Percentiles rank a stretch among this genome's conserved stretches.
Evolutionary conservation across 179 eudicot genomes (phyloP).

Genomic region (Amaranthus tricolor): DNA sequence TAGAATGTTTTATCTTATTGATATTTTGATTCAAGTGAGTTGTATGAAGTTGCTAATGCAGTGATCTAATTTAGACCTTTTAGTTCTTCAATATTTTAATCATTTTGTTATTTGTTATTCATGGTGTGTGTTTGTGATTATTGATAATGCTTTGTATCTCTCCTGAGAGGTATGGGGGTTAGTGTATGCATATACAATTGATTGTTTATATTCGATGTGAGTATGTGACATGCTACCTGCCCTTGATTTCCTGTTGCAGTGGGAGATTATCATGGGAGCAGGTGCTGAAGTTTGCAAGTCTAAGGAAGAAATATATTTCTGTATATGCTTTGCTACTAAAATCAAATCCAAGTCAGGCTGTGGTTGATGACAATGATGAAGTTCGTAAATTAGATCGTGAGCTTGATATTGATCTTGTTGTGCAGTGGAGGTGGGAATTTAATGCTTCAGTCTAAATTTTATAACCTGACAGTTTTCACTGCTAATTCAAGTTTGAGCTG

Average conservation of each 20-base stretch:
- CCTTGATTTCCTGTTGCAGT: conserved; percentile 46
- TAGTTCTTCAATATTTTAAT: not conserved
- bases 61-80: not conserved
- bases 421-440: conserved; percentile 81
- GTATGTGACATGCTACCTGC: conserved; percentile 5
- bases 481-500: not conserved
- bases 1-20: not conserved
- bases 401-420: conserved; percentile 83
- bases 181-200: not conserved
- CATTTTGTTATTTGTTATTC: not conserved
- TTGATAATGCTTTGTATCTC: not conserved
- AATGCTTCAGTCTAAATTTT: not conserved
- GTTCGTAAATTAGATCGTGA: conserved; percentile 75
- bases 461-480: not conserved
- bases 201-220: not conserved
- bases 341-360: conserved; percentile 57
- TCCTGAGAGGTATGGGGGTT: not conserved
- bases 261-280: conserved; percentile 96
- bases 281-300: conserved; percentile 69
- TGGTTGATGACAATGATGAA: conserved; percentile 73
- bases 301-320: conserved; percentile 85
- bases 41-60: not conserved
- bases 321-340: conserved; percentile 88
- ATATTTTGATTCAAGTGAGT: not conserved
- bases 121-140: not conserved